A percentile compares a stretch with the other conserved stretches of the same genome.
phyloP scores from a whole-genome alignment of 2,329 filamentous ascomycete species.

The Elsinoe batatas region DNA sequence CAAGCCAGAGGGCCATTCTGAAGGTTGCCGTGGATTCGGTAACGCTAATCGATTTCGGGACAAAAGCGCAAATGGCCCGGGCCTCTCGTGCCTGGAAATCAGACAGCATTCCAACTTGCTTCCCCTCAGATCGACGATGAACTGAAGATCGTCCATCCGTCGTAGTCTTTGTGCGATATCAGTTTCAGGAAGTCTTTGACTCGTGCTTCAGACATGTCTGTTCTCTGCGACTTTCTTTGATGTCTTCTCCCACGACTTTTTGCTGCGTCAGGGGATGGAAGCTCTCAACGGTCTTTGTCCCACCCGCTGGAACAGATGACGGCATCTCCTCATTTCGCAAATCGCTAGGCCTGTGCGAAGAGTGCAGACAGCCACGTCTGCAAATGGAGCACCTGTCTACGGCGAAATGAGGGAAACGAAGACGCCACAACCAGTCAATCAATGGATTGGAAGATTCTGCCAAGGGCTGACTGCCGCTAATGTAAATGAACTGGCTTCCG shows the following conservation, averaged over 20 bases:
- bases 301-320: conserved; percentile 7
- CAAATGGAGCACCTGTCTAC: not conserved
- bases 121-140: conserved; percentile 4
- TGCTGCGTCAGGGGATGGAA: not conserved
- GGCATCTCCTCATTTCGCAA: conserved; percentile 4
- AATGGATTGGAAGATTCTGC: conserved; percentile 2
- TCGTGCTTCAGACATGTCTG: not conserved
- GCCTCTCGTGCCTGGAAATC: not conserved
- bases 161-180: not conserved
- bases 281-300: not conserved
- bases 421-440: not conserved
- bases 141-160: not conserved
- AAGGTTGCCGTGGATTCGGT: not conserved
- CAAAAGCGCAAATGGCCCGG: too few species aligned
- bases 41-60: too few species aligned
- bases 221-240: not conserved
- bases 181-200: conserved; percentile 7
- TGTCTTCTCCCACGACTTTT: not conserved
- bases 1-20: too few species aligned
- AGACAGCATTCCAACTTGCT: conserved; percentile 3
- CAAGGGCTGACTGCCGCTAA: not conserved
- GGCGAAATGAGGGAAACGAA: not conserved
- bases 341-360: conserved; percentile 1
- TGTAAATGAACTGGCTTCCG: not conserved
- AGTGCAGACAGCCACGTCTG: conserved; percentile 5